Conservation (phyloP, 495 filamentous ascomycete species). For the Penicillium cinerascens region DNA sequence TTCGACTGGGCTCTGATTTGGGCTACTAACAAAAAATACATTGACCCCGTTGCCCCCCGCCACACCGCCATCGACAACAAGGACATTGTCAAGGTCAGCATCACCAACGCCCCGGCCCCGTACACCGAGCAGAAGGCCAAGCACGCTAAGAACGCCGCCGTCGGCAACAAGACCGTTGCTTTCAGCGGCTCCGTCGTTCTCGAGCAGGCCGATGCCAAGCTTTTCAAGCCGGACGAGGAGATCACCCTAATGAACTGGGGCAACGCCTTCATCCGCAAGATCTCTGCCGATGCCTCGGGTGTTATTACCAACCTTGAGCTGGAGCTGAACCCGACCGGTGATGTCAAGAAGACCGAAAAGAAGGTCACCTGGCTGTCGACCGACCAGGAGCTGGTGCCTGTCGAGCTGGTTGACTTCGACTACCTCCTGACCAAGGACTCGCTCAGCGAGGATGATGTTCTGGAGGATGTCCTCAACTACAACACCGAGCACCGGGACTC, state of each 20-base stretch:
- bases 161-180: constrained; percentile 81
- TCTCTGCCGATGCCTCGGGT: constrained; percentile 52
- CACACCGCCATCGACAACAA: constrained; percentile 75
- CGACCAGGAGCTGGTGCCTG: constrained; percentile 71
- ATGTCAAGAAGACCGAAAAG: constrained; percentile 91
- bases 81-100: constrained; percentile 61
- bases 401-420: constrained; percentile 88
- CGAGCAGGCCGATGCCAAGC: constrained; percentile 81
- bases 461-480: constrained; percentile 77
- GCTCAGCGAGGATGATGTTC: constrained; percentile 71
- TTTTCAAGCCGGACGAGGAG: constrained; percentile 81
- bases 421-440: constrained; percentile 91
- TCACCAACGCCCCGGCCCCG: constrained; percentile 66
- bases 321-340: constrained; percentile 80
- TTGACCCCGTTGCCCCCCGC: constrained; percentile 81
- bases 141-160: constrained; percentile 80
- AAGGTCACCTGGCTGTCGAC: constrained; percentile 88
- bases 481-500: constrained; percentile 72
- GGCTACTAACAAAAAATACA: constrained; percentile 94
- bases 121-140: constrained; percentile 72
- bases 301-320: constrained; percentile 66
- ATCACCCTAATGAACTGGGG: constrained; percentile 97
- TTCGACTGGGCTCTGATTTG: constrained; percentile 91
- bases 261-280: constrained; percentile 80
- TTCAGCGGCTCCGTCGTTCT: constrained; percentile 69